phyloP scores from a whole-genome alignment of 2,329 filamentous ascomycete genomes.

The Pseudodiploospora longispora region DNA sequence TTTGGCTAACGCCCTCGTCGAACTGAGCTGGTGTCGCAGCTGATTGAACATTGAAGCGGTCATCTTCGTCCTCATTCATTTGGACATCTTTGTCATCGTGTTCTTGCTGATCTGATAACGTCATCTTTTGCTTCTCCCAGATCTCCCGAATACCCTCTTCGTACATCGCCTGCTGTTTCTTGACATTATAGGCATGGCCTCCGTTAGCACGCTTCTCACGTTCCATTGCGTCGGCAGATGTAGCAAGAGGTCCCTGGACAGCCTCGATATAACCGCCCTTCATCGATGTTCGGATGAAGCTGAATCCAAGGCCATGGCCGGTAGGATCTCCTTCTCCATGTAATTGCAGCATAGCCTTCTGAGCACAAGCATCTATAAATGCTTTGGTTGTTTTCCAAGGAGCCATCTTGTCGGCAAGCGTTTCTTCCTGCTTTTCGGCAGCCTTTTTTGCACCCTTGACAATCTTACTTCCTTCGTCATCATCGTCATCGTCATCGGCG shows the following conservation, averaged over 20 bases:
- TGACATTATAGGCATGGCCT: constrained; percentile 96
- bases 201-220: constrained; percentile 83
- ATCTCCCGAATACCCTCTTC: constrained; percentile 86
- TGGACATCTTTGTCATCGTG: constrained; percentile 55
- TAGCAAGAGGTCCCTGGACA: constrained; percentile 57
- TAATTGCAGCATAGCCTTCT: constrained; percentile 93
- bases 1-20: constrained; percentile 76
- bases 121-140: constrained; percentile 80
- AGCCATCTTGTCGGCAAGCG: constrained; percentile 79
- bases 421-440: constrained; percentile 52
- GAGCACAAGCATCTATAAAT: constrained; percentile 85
- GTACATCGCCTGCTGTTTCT: constrained; percentile 85
- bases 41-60: constrained; percentile 63
- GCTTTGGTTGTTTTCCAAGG: constrained; percentile 97
- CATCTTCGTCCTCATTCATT: constrained; percentile 52
- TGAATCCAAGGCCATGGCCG: constrained; percentile 87
- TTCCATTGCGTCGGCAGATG: constrained; percentile 75
- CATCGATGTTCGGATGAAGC: constrained; percentile 97
- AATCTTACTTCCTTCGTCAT: constrained; percentile 33
- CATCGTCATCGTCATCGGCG: constrained; percentile 45
- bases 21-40: constrained; percentile 58
- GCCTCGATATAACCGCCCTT: constrained; percentile 91
- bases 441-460: constrained; percentile 34
- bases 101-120: constrained; percentile 64
- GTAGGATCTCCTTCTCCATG: constrained; percentile 94